Evolutionary conservation across 1,284 basidiomycete species (phyloP).

Genomic region (Rhodofomes roseus): DNA sequence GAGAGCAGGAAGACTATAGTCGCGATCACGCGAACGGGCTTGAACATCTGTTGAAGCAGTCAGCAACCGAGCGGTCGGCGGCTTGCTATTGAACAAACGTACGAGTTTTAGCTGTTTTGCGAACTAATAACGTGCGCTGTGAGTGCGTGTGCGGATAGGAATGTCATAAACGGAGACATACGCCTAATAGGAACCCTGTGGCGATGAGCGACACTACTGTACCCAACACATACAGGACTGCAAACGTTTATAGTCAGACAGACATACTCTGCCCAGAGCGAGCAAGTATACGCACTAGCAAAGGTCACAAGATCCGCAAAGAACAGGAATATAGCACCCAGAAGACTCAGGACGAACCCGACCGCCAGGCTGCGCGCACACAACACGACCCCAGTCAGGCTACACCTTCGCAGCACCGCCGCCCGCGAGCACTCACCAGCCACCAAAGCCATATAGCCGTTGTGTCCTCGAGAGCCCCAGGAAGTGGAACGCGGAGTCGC

Average conservation of each 20-base stretch:
- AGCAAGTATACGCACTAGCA: conserved; percentile 53
- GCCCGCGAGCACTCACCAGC: conserved; percentile 54
- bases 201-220: conserved; percentile 82
- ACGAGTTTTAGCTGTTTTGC: conserved; percentile 77
- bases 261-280: background rate
- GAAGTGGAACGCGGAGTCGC: conserved; percentile 79
- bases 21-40: conserved; percentile 84
- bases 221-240: conserved; percentile 83
- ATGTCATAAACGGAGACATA: conserved; percentile 33
- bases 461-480: conserved; percentile 76
- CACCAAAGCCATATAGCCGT: conserved; percentile 79
- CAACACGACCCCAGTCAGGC: background rate
- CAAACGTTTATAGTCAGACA: background rate
- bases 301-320: conserved; percentile 71
- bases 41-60: conserved; percentile 75
- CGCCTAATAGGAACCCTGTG: conserved; percentile 87
- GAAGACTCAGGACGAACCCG: conserved; percentile 77
- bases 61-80: background rate
- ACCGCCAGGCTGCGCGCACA: conserved; percentile 48
- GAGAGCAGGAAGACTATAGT: conserved; percentile 76
- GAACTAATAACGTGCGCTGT: conserved; percentile 46
- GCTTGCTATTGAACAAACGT: conserved; percentile 15
- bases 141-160: background rate
- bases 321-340: conserved; percentile 80
- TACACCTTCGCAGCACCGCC: background rate